Conservation (phyloP, 1,284 basidiomycete species). For the Ustilago sp. region DNA sequence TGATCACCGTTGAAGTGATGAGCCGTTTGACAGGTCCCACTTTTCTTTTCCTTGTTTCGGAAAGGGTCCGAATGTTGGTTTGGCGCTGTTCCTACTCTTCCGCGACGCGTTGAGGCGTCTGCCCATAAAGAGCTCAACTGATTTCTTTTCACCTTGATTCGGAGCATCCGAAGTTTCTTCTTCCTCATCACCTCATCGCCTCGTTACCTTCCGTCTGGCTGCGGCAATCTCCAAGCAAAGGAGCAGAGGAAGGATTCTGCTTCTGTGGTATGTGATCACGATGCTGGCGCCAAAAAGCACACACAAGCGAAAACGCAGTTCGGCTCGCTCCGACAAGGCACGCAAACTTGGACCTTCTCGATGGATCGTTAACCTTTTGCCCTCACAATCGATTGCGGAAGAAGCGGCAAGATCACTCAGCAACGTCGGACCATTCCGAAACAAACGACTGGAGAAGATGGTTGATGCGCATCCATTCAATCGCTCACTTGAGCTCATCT, state of each 20-base stretch:
- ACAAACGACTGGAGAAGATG: slow-evolving; percentile 6
- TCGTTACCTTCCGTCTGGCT: not conserved
- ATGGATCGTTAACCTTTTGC: slow-evolving; percentile 44
- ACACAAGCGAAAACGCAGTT: slow-evolving; percentile 66
- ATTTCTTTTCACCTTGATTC: slow-evolving; percentile 2
- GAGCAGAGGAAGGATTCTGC: not conserved
- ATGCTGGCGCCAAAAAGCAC: slow-evolving; percentile 58
- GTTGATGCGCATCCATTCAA: slow-evolving; percentile 59
- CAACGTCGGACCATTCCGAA: not conserved
- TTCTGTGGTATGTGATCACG: not conserved
- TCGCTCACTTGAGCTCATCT: slow-evolving; percentile 52
- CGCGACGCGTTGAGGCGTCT: slow-evolving; percentile 19
- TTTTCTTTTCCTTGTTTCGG: not conserved
- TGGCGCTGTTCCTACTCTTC: not conserved
- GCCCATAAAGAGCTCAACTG: slow-evolving; percentile 1
- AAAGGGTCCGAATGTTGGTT: slow-evolving; percentile 25
- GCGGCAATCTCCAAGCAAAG: not conserved
- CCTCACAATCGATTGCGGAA: not conserved
- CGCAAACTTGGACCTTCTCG: slow-evolving; percentile 37
- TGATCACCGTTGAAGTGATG: slow-evolving; percentile 12
- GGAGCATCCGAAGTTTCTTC: not conserved
- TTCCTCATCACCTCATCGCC: not conserved
- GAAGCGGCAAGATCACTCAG: not conserved
- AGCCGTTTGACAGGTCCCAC: slow-evolving; percentile 26
- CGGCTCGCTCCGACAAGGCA: slow-evolving; percentile 56